phyloP scores from a whole-genome alignment of 2,329 filamentous ascomycete genomes.

The Phoma sp. region DNA sequence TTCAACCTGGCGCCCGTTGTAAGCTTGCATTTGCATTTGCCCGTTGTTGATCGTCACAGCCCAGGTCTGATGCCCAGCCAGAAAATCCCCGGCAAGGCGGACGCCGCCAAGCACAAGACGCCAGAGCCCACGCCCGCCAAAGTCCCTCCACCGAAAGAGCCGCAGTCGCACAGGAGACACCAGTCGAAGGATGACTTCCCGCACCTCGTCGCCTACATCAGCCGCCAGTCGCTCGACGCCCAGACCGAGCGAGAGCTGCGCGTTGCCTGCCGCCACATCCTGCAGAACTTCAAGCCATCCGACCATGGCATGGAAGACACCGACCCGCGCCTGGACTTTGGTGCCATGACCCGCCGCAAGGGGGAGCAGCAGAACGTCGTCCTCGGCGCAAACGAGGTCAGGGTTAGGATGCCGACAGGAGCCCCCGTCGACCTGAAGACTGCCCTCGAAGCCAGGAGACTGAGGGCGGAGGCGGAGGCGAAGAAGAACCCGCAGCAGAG shows the following conservation, averaged over 20 bases:
- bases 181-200: slow-evolving; percentile 40
- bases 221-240: slow-evolving; percentile 51
- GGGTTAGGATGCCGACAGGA: slow-evolving; percentile 38
- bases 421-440: slow-evolving; percentile 38
- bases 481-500: slow-evolving; percentile 21
- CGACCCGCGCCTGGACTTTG: slow-evolving; percentile 47
- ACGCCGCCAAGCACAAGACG: slow-evolving; percentile 38
- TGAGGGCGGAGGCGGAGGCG: slow-evolving; percentile 29
- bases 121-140: slow-evolving; percentile 31
- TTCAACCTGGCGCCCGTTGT: slow-evolving; percentile 52
- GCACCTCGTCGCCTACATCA: slow-evolving; percentile 51
- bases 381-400: slow-evolving; percentile 25
- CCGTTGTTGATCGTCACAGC: not conserved
- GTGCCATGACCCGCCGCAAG: slow-evolving; percentile 28
- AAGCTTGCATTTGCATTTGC: slow-evolving; percentile 18
- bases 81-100: slow-evolving; percentile 44
- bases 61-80: slow-evolving; percentile 20
- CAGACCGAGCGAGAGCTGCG: slow-evolving; percentile 54
- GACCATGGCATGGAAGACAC: slow-evolving; percentile 45
- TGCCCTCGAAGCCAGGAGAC: slow-evolving; percentile 31
- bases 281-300: slow-evolving; percentile 50
- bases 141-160: slow-evolving; percentile 5
- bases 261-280: slow-evolving; percentile 53
- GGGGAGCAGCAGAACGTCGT: slow-evolving; percentile 23
- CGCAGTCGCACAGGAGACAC: slow-evolving; percentile 29